Evolutionary conservation across 164 flowering plant species (phyloP), one percentile per base, ranked within the genome.

Genomic region (Vitis cinerea): DNA sequence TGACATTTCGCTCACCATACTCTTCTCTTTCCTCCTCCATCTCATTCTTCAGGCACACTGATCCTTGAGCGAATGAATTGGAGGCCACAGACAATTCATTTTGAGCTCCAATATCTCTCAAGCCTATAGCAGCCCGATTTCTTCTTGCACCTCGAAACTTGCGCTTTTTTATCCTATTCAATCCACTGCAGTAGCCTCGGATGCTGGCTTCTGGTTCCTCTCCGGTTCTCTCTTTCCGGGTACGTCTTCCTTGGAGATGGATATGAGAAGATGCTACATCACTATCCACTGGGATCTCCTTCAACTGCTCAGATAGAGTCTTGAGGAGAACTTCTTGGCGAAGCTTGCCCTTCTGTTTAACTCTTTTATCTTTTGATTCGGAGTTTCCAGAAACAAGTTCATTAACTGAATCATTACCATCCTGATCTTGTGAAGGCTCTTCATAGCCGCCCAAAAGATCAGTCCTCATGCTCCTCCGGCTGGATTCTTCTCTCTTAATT

Each of bases 81-180:
- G 99, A 89, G 64, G 93, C 96, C 69, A 92, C 88, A 53, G 99
- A 89, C 69, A 85, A 51, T 62, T 88, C 94, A 75, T 76, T 87
- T 68, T 83, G 90, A 72, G 74, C 77, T 61, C 85, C 84, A 75
- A 58, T 54, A 75, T 87, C 92, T 76, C 82, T 78, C 8, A 82
- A 70, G 64, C 80, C 67, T 53, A 57, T 47, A 57, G 85, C 48
- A 71, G 81, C 79, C 31, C 87, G 78, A 68, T 70, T 66, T 77
- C 83, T 86, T 74, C 89, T 88, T 14, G 79, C 77, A 48, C 88
- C 79, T 74, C 89, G 89, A 72, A 89, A 77, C 70, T 80, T 96
- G 55, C 88, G 90, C 79, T 85, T 87, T 74, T 79, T 92, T 17
- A n/a, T 79, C 79, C 85, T 81, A 71, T 72, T 78, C 61, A 75